These are phyloP conservation scores for Boletus nobilissimus DNA, from an alignment of 1,284 basidiomycete species.

Conservation along the genomic window DNA sequence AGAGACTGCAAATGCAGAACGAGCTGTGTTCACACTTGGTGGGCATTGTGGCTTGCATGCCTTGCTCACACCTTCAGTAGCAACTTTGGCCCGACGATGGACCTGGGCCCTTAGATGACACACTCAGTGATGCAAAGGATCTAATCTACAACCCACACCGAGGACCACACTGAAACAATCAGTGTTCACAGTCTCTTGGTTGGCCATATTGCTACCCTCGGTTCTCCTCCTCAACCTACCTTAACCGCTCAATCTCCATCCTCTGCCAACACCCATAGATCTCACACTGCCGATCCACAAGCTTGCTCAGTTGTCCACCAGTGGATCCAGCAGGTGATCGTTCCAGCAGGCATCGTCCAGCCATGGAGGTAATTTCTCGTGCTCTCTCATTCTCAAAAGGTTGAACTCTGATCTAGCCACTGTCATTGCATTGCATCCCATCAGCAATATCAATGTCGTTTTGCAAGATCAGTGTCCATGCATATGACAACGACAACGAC, in stretches of 20 bases:
- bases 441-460: too few relatives aligned
- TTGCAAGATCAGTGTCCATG: too few relatives aligned
- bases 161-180: slow-evolving; percentile 53
- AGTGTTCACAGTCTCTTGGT: slow-evolving; percentile 70
- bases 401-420: slow-evolving; percentile 50
- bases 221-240: slow-evolving; percentile 39
- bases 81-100: slow-evolving; percentile 3
- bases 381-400: slow-evolving; percentile 33
- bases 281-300: slow-evolving; percentile 39
- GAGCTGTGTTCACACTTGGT: too few relatives aligned
- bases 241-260: slow-evolving; percentile 43
- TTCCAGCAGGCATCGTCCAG: slow-evolving; percentile 54
- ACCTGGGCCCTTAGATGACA: slow-evolving; percentile 5
- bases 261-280: slow-evolving; percentile 37
- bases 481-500: too few relatives aligned
- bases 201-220: slow-evolving; percentile 57
- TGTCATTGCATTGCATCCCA: too few relatives aligned
- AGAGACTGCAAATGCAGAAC: too few relatives aligned
- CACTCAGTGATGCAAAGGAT: not conserved
- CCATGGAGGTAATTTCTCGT: slow-evolving; percentile 55
- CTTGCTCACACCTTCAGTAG: too few relatives aligned
- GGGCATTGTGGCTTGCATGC: too few relatives aligned
- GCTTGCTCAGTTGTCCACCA: slow-evolving; percentile 28
- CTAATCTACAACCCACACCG: slow-evolving; percentile 27
- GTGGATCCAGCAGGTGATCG: slow-evolving; percentile 38